Evolutionary conservation across 805 yeast genomes (phyloP).

Genomic region (Ogataea naganishii): DNA sequence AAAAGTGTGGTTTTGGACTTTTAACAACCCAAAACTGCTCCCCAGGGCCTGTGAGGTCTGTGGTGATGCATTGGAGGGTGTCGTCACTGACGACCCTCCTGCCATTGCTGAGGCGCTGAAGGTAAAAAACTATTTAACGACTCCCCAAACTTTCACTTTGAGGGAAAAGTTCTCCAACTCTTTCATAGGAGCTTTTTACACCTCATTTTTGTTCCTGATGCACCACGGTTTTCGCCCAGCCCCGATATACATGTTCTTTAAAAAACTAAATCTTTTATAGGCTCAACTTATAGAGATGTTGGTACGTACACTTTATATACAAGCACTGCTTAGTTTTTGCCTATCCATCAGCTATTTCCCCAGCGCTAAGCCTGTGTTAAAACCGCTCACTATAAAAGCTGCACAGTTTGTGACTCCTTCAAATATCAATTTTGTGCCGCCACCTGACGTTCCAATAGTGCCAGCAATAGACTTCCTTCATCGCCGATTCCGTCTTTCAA

Average conservation of each 20-base stretch:
- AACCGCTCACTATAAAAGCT: too few relatives aligned
- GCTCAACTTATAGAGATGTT: too few relatives aligned
- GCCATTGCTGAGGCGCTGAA: conserved; percentile 2
- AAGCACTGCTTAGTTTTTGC: too few relatives aligned
- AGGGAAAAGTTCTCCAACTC: not conserved
- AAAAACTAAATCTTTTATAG: too few relatives aligned
- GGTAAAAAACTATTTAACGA: not conserved
- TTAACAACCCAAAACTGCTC: conserved; percentile 18
- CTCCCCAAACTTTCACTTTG: not conserved
- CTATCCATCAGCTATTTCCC: too few relatives aligned
- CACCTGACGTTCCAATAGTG: too few relatives aligned
- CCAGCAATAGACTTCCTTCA: too few relatives aligned
- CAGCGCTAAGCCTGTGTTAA: too few relatives aligned
- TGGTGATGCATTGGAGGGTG: conserved; percentile 11
- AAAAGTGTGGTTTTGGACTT: conserved; percentile 28
- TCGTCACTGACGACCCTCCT: conserved; percentile 13
- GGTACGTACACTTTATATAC: too few relatives aligned
- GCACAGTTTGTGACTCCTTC: too few relatives aligned
- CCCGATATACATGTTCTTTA: conserved; percentile 8
- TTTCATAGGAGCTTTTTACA: not conserved
- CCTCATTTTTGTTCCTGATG: conserved; percentile 11
- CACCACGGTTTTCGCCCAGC: conserved; percentile 13
- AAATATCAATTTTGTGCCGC: too few relatives aligned
- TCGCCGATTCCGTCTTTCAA: too few relatives aligned
- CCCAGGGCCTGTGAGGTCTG: conserved; percentile 9